Evolutionary conservation across 129 eudicot genomes (phyloP).

Genomic region (Flaveria trinervia): DNA sequence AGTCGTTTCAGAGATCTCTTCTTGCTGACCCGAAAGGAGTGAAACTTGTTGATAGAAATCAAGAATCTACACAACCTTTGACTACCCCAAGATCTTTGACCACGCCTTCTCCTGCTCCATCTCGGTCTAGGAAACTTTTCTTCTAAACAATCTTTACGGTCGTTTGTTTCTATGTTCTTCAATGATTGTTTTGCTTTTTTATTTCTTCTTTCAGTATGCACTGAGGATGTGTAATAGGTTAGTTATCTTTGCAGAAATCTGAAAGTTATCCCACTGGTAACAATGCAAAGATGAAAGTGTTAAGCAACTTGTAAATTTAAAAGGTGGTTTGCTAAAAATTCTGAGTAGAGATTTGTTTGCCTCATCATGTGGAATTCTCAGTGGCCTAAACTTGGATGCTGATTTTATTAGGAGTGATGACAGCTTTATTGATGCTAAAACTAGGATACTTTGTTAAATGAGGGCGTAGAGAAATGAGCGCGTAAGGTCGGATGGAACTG

Average conservation of each 20-base stretch:
- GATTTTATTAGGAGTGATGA: too few species aligned
- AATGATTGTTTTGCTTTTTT: not conserved
- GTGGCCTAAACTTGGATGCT: too few species aligned
- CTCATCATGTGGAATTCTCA: too few species aligned
- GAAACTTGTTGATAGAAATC: slow-evolving; percentile 57
- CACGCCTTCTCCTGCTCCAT: slow-evolving; percentile 44
- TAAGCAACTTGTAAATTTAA: not conserved
- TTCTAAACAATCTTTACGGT: slow-evolving; percentile 36
- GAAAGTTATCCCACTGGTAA: slow-evolving; percentile 2
- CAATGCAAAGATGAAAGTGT: not conserved
- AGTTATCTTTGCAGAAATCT: slow-evolving; percentile 4
- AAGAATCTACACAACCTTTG: slow-evolving; percentile 39
- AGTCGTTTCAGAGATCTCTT: slow-evolving; percentile 85
- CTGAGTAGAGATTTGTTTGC: too few species aligned
- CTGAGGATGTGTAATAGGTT: slow-evolving; percentile 23
- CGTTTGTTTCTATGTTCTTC: slow-evolving; percentile 1
- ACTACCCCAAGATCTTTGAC: slow-evolving; percentile 40
- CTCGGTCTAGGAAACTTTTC: slow-evolving; percentile 68
- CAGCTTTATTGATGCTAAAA: too few species aligned
- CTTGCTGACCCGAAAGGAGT: slow-evolving; percentile 61
- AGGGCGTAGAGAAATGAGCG: too few species aligned
- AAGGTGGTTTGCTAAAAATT: not conserved
- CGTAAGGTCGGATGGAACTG: too few species aligned
- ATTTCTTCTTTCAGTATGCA: not conserved
- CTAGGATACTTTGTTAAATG: too few species aligned